A percentile compares a stretch with the other conserved stretches of the same genome.
Evolutionary conservation across 2,329 filamentous ascomycete species (phyloP).

Genomic region (Incumbomyces delicatus): DNA sequence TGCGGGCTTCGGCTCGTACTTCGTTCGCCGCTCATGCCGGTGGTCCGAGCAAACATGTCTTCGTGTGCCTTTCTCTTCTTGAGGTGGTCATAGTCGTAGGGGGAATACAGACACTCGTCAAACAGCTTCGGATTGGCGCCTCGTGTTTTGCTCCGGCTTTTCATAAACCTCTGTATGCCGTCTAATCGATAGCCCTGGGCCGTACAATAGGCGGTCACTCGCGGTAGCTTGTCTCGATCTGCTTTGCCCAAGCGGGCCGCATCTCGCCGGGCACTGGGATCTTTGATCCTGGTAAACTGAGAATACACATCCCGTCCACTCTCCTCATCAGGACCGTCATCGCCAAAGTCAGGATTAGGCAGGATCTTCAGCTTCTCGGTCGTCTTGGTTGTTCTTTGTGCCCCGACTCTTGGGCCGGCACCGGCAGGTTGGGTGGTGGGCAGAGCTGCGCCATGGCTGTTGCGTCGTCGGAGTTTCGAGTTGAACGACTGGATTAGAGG

Average conservation of each 20-base stretch:
- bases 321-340: constrained; percentile 72
- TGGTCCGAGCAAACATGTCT: constrained; percentile 23
- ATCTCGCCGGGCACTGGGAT: constrained; percentile 83
- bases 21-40: constrained; percentile 9
- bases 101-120: constrained; percentile 95
- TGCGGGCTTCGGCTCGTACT: constrained; percentile 18
- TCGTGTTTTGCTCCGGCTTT: constrained; percentile 66
- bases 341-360: constrained; percentile 74
- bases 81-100: constrained; percentile 65
- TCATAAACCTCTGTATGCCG: constrained; percentile 78
- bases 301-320: constrained; percentile 93
- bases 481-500: constrained; percentile 72
- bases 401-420: constrained; percentile 66
- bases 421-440: constrained; percentile 33
- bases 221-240: constrained; percentile 73
- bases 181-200: constrained; percentile 88
- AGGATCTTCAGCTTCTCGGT: constrained; percentile 96
- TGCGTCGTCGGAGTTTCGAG: constrained; percentile 74
- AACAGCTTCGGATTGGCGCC: constrained; percentile 83
- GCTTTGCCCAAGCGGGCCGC: constrained; percentile 88
- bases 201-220: constrained; percentile 94
- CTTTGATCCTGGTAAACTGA: constrained; percentile 95
- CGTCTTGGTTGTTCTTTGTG: constrained; percentile 88
- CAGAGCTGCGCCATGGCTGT: constrained; percentile 61
- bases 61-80: constrained; percentile 34